Evolutionary conservation across 257 asterid genomes (phyloP).

Genomic region (Paulownia fortunei): DNA sequence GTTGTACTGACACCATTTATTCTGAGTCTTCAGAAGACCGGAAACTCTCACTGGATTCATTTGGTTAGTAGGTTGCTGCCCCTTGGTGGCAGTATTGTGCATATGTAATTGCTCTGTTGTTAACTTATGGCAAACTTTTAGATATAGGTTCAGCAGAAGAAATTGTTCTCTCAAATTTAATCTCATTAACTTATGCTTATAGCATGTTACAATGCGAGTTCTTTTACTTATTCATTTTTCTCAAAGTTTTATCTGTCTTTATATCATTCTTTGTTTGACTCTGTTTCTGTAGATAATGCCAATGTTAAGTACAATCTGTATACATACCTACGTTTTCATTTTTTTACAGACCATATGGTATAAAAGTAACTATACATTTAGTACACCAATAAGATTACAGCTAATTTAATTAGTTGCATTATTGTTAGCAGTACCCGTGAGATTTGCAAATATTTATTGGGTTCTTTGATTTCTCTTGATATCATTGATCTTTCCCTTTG

Average conservation of each 20-base stretch:
- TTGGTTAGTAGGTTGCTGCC: slow-evolving; percentile 36
- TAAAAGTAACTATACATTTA: too few species aligned
- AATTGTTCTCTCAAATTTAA: background rate
- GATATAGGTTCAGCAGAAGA: slow-evolving; percentile 17
- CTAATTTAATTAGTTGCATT: background rate
- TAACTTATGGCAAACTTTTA: slow-evolving; percentile 24
- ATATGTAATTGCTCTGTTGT: slow-evolving; percentile 35
- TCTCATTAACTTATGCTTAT: slow-evolving; percentile 3
- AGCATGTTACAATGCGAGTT: background rate
- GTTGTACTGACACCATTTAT: background rate
- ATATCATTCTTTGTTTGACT: background rate
- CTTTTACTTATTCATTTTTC: background rate
- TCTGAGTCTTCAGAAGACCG: background rate
- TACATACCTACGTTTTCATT: too few species aligned
- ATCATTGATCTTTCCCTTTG: too few species aligned
- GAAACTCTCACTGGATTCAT: slow-evolving; percentile 1
- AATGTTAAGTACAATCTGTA: too few species aligned
- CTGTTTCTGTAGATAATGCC: slow-evolving; percentile 10
- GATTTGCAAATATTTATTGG: background rate
- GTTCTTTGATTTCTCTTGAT: background rate
- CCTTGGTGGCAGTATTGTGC: slow-evolving; percentile 30
- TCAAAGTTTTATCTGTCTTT: background rate
- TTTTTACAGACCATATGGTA: too few species aligned
- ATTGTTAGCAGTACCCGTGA: background rate
- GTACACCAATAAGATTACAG: too few species aligned